phyloP scores from a whole-genome alignment of 2,329 filamentous ascomycete species.

The Didymella pinodella region DNA sequence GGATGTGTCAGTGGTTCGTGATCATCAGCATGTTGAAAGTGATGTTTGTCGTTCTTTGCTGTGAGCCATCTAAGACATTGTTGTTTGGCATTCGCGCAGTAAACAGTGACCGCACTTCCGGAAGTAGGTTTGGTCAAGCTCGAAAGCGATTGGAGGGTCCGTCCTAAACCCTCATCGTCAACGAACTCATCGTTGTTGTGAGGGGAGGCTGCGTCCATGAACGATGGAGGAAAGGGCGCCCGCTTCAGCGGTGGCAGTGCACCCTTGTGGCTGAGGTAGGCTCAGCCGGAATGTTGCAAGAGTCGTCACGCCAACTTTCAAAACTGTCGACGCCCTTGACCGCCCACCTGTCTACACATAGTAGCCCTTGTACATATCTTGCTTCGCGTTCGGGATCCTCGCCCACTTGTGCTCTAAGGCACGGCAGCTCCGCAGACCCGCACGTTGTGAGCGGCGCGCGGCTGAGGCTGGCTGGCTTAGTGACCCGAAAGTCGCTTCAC shows the following conservation, averaged over 20 bases:
- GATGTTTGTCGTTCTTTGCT: too few species aligned
- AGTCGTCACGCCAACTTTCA: neutral
- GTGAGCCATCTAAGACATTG: too few species aligned
- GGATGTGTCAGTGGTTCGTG: too few species aligned
- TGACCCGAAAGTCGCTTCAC: constrained; percentile 6
- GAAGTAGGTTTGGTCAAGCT: too few species aligned
- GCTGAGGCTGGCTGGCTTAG: constrained; percentile 4
- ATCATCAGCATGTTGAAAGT: too few species aligned
- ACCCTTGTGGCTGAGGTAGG: neutral
- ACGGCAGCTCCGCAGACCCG: neutral
- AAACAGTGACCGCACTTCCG: too few species aligned
- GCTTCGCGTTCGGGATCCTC: neutral
- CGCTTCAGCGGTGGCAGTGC: neutral
- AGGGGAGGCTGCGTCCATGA: neutral
- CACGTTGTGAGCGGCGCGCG: neutral
- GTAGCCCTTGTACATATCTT: neutral
- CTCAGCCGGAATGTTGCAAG: neutral
- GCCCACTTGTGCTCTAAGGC: neutral
- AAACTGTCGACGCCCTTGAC: neutral
- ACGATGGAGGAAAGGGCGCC: neutral
- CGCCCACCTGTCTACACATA: neutral
- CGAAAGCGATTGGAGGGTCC: too few species aligned
- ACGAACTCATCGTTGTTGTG: too few species aligned
- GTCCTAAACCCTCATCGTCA: too few species aligned
- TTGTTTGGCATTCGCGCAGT: too few species aligned